Percentiles rank a stretch among this genome's conserved stretches.
Conservation (phyloP, 2,329 filamentous ascomycete genomes). For the Epichloe baconii region DNA sequence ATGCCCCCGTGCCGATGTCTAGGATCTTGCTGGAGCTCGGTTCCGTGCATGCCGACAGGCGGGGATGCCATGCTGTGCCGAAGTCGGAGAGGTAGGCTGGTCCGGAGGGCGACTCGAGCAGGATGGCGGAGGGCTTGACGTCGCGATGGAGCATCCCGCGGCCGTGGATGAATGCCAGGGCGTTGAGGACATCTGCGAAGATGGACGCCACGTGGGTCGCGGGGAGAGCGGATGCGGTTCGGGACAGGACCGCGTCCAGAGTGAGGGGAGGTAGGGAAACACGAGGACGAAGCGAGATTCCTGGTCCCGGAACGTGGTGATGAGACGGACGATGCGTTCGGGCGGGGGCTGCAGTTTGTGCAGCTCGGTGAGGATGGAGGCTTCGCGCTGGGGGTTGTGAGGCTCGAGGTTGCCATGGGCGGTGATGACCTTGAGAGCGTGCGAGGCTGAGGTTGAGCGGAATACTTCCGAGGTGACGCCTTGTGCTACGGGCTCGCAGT, state of each 20-base stretch:
- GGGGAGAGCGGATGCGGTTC: slow-evolving; percentile 12
- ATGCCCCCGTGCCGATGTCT: slow-evolving; percentile 86
- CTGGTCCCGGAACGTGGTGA: slow-evolving; percentile 62
- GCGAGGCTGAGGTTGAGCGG: slow-evolving; percentile 40
- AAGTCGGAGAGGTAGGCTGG: slow-evolving; percentile 81
- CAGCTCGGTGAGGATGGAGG: slow-evolving; percentile 53
- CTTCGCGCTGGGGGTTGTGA: slow-evolving; percentile 72
- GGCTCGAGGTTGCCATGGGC: slow-evolving; percentile 61
- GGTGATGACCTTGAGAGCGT: slow-evolving; percentile 76
- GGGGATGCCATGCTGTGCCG: slow-evolving; percentile 74
- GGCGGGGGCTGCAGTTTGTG: slow-evolving; percentile 21
- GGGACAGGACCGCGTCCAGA: slow-evolving; percentile 29
- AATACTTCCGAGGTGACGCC: slow-evolving; percentile 81
- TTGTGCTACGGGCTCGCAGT: slow-evolving; percentile 42
- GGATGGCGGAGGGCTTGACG: slow-evolving; percentile 81
- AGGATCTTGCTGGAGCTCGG: slow-evolving; percentile 62
- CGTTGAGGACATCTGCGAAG: slow-evolving; percentile 57
- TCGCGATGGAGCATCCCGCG: slow-evolving; percentile 81
- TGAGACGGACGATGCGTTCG: slow-evolving; percentile 45
- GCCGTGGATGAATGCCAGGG: slow-evolving; percentile 57
- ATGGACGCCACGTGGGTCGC: slow-evolving; percentile 24
- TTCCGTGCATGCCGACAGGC: slow-evolving; percentile 47
- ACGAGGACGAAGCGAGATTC: slow-evolving; percentile 62
- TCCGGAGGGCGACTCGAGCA: slow-evolving; percentile 53
- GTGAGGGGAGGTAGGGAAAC: slow-evolving; percentile 75